Evolutionary conservation across 75 land plant species (phyloP).

Genomic region (Cunninghamia lanceolata): DNA sequence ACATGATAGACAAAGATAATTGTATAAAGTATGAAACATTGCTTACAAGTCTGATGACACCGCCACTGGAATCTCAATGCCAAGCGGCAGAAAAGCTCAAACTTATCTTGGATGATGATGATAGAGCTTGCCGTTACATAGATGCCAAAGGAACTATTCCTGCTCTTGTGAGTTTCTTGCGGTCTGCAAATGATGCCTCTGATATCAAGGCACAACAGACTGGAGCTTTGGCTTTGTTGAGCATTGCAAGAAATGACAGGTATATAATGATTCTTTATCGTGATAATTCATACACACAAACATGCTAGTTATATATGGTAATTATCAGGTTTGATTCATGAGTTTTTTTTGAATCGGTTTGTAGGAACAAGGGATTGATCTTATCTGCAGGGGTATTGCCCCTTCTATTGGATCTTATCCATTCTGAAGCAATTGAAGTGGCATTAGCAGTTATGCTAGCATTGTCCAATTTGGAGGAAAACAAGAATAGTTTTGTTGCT

Average conservation of each 20-base stretch:
- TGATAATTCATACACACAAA: neutral
- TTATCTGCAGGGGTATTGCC: slow-evolving; percentile 52
- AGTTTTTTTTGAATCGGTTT: neutral
- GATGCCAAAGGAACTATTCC: slow-evolving; percentile 39
- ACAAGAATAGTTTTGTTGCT: slow-evolving; percentile 37
- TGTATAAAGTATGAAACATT: slow-evolving; percentile 18
- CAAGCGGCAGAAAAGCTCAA: slow-evolving; percentile 51
- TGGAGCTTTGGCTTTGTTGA: slow-evolving; percentile 53
- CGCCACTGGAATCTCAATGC: slow-evolving; percentile 39
- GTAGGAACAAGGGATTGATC: slow-evolving; percentile 44
- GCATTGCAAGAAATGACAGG: slow-evolving; percentile 60
- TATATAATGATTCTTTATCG: slow-evolving; percentile 21
- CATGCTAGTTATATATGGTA: neutral
- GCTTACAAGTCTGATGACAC: slow-evolving; percentile 26
- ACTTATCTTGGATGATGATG: slow-evolving; percentile 25
- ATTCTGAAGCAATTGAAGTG: slow-evolving; percentile 42
- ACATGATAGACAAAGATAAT: slow-evolving; percentile 9
- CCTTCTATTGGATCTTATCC: slow-evolving; percentile 45
- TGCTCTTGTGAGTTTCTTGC: slow-evolving; percentile 46
- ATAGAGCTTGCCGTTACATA: slow-evolving; percentile 25
- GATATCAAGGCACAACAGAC: slow-evolving; percentile 44
- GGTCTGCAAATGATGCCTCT: slow-evolving; percentile 29
- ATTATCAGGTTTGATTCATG: neutral
- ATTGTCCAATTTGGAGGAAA: slow-evolving; percentile 37
- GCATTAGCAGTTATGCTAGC: slow-evolving; percentile 47